Percentiles rank a stretch among this genome's conserved stretches.
Conservation (phyloP, 495 filamentous ascomycete species). For the Thozetella sp. region DNA sequence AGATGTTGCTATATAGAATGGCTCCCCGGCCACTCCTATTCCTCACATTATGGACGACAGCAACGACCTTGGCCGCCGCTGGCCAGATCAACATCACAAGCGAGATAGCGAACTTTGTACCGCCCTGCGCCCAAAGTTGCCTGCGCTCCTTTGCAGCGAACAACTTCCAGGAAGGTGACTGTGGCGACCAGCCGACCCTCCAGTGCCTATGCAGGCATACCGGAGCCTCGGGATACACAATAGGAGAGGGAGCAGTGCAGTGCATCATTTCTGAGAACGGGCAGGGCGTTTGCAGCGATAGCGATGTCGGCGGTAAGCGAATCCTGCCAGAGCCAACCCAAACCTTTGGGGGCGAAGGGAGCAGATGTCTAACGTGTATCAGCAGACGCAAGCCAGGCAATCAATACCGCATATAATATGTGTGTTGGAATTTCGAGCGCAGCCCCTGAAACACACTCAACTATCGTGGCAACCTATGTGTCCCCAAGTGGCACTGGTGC, state of each 20-base stretch:
- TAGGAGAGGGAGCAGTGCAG: slow-evolving; percentile 68
- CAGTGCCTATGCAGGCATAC: slow-evolving; percentile 63
- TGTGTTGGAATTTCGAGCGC: slow-evolving; percentile 56
- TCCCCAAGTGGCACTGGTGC: slow-evolving; percentile 24
- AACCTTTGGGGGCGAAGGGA: neutral
- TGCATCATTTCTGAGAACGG: slow-evolving; percentile 56
- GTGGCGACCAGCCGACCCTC: slow-evolving; percentile 50
- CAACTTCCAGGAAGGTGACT: slow-evolving; percentile 55
- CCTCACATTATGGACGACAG: slow-evolving; percentile 36
- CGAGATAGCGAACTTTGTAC: slow-evolving; percentile 53
- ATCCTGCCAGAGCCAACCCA: neutral
- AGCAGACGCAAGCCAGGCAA: slow-evolving; percentile 22
- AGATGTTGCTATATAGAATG: slow-evolving; percentile 47
- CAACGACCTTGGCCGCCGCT: slow-evolving; percentile 19
- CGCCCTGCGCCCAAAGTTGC: slow-evolving; percentile 66
- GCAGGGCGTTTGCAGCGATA: slow-evolving; percentile 38
- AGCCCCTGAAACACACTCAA: slow-evolving; percentile 58
- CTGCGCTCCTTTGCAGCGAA: slow-evolving; percentile 60
- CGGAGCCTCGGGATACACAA: slow-evolving; percentile 63
- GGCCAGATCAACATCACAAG: slow-evolving; percentile 33
- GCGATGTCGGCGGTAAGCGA: slow-evolving; percentile 34
- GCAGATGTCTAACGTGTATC: slow-evolving; percentile 17
- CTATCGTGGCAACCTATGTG: slow-evolving; percentile 61
- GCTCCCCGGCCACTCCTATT: slow-evolving; percentile 33
- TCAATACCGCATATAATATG: slow-evolving; percentile 53